These are phyloP conservation scores for Blastobotrys mokoenaii DNA, from an alignment of 805 yeast species.

Conservation along the genomic window DNA sequence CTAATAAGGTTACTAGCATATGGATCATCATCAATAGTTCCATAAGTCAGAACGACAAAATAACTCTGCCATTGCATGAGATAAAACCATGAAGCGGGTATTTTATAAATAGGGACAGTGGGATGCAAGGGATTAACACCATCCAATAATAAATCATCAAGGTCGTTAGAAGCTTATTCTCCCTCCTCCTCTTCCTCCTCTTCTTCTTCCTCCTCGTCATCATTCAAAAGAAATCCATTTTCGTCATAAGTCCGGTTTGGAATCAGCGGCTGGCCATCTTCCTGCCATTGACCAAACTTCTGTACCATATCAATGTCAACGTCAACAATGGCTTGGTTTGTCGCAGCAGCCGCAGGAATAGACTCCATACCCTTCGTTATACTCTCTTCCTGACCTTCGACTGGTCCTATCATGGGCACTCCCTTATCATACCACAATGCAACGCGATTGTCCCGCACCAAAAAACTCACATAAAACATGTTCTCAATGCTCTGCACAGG, in stretches of 20 bases:
- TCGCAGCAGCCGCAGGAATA: conserved; percentile 14
- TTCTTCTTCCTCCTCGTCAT: conserved; percentile 2
- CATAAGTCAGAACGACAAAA: no score
- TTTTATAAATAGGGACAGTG: no score
- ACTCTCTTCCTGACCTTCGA: not conserved
- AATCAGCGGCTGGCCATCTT: conserved; percentile 49
- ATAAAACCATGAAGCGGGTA: no score
- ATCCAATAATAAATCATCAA: no score
- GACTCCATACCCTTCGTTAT: not conserved
- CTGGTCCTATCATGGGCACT: conserved; percentile 19
- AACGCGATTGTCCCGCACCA: conserved; percentile 65
- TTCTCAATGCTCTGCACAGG: conserved; percentile 78
- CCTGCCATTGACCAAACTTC: conserved; percentile 41
- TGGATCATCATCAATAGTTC: no score
- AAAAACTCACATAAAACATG: conserved; percentile 71
- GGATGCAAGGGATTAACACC: no score
- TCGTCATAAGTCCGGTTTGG: conserved; percentile 31
- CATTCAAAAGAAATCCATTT: conserved; percentile 4
- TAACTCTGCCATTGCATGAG: no score
- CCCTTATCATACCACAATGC: conserved; percentile 36
- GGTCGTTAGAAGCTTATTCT: no score
- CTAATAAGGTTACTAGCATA: no score
- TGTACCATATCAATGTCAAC: conserved; percentile 63
- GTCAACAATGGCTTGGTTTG: conserved; percentile 52
- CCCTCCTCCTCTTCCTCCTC: not conserved